Base-by-base conservation (phyloP, 2,329 filamentous ascomycete species). In the Drechslerella stenobrocha region DNA sequence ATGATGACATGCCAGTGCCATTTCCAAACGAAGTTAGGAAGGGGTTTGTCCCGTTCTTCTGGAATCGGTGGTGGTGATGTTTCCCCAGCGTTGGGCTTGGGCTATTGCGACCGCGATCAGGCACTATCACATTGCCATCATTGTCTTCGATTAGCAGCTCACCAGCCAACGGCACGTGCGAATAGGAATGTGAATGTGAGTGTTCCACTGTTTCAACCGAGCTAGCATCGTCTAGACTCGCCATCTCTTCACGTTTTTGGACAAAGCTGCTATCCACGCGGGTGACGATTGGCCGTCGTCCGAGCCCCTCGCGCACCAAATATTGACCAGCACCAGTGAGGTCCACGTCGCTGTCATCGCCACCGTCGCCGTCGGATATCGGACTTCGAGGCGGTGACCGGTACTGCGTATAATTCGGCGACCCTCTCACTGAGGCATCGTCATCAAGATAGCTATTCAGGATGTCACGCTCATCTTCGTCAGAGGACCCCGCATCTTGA, bases 401-500 rank as follows among this genome's bases (percentile, higher is more conserved):
- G 24, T 67, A 67, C 23, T 51, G 50, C 13, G 52, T 22, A 1
- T 40, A 42, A 2, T n/a, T 50, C n/a, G 63, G 35, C 1, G 63
- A 37, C 1, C 44, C 55, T 15, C 55, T 42, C 4, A 60, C 53
- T 1, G 63, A 67, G 4, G 30, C n/a, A 42, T 67, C 63, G 23
- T 67, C 63, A 15, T 67, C 63, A 8, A 67, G 30, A 35, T 67
- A 67, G 30, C 63, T 60, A 23, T 59, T 52, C 2, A 67, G 55
- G 20, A 67, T 67, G 58, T 67, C 63, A 9, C 51, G 52, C 34
- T 60, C 55, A 13, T 67, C 63, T 20, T 67, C 63, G 11, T 67
- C 63, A 15, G 63, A 67, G 3, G 63, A 67, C 80, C 52, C 63
- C 2, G 55, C 63, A 28, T 67, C 63, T 32, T 67, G 63, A 55